Conservation (phyloP, 345 rosid genomes). For the Excoecaria cochinchinensis region DNA sequence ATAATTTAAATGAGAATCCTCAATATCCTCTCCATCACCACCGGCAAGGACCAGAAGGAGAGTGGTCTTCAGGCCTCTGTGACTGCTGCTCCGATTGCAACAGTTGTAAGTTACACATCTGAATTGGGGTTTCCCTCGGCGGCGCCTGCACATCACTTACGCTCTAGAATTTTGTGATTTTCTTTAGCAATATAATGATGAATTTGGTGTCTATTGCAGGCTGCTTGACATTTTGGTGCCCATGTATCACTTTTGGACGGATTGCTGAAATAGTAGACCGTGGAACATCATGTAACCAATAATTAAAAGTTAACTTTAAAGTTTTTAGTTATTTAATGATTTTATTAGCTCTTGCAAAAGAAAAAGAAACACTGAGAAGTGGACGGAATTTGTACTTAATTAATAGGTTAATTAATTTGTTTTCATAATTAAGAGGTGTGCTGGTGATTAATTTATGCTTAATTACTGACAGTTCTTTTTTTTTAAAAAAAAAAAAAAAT, state of each 20-base stretch:
- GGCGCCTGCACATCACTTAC: no score
- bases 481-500: no score
- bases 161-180: no score
- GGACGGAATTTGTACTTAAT: no score
- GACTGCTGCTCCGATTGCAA: slow-evolving; percentile 15
- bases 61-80: slow-evolving; percentile 23
- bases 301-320: no score
- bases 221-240: slow-evolving; percentile 30
- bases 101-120: slow-evolving; percentile 1
- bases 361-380: no score
- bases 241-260: slow-evolving; percentile 27
- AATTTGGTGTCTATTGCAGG: neutral
- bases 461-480: no score
- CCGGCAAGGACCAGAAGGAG: neutral
- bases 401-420: no score
- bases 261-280: slow-evolving; percentile 22
- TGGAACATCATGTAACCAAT: slow-evolving; percentile 5
- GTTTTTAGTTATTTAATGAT: no score
- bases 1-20: neutral
- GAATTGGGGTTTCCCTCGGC: neutral
- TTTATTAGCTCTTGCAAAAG: no score
- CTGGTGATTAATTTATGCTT: neutral
- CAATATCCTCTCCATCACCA: neutral
- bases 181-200: no score
- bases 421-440: no score